Evolutionary conservation across 2,329 filamentous ascomycete species (phyloP).

Genomic region (Exophiala aquamarina): DNA sequence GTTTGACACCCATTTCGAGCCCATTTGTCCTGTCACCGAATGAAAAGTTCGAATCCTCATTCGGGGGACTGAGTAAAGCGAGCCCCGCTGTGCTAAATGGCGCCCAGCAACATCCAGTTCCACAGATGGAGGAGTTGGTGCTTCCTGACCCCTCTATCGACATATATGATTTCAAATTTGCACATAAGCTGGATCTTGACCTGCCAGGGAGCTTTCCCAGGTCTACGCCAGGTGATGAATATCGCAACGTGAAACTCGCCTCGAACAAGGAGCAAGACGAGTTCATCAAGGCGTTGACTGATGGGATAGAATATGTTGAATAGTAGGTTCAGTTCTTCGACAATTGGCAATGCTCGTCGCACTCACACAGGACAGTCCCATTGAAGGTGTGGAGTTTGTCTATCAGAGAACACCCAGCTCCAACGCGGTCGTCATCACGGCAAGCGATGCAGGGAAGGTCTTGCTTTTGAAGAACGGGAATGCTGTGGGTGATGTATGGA

Average conservation of each 20-base stretch:
- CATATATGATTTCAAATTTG: conserved; percentile 2
- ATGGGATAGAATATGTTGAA: conserved; percentile 1
- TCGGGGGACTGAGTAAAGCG: too few relatives aligned
- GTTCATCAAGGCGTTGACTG: conserved; percentile 3
- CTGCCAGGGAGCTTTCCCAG: conserved; percentile 5
- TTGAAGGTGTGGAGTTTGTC: conserved; percentile 5
- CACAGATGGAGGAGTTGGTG: neutral
- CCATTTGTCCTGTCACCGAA: conserved; percentile 4
- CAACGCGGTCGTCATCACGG: conserved; percentile 5
- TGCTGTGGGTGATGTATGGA: conserved; percentile 14
- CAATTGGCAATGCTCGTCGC: neutral
- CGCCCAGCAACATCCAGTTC: neutral
- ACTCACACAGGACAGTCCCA: neutral
- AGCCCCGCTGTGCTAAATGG: neutral
- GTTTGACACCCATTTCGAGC: neutral
- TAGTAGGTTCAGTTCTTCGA: neutral
- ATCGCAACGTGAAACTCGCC: conserved; percentile 13
- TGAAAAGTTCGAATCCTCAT: neutral
- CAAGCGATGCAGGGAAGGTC: conserved; percentile 8
- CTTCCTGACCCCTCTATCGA: conserved; percentile 3
- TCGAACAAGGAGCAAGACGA: conserved; percentile 6
- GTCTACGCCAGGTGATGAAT: conserved; percentile 10
- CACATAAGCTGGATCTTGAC: conserved; percentile 1
- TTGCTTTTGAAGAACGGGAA: conserved; percentile 10
- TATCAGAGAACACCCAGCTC: conserved; percentile 2